Conservation (phyloP, 495 filamentous ascomycete species). For the Thozetella sp. region DNA sequence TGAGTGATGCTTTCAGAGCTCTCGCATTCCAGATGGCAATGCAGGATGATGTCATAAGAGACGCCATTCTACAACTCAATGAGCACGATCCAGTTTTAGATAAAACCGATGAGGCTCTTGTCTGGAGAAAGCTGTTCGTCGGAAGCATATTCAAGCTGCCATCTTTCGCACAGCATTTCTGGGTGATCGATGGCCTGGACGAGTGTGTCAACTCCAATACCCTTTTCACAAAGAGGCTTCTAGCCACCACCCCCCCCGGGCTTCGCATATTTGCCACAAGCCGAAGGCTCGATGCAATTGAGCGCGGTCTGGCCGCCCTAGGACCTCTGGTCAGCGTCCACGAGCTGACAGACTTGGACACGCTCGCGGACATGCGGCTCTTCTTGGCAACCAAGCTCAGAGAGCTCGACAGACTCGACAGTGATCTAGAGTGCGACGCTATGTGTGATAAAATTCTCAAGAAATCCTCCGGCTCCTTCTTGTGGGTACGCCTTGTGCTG, state of each 20-base stretch:
- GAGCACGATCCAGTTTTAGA: slow-evolving; percentile 11
- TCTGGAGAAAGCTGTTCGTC: slow-evolving; percentile 23
- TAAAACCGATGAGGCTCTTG: slow-evolving; percentile 8
- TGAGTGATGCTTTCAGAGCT: slow-evolving; percentile 15
- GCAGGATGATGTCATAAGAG: slow-evolving; percentile 10
- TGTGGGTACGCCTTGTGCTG: slow-evolving; percentile 32
- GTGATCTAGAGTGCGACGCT: slow-evolving; percentile 5
- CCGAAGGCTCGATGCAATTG: slow-evolving; percentile 16
- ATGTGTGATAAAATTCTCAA: slow-evolving; percentile 30
- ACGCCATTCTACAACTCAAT: slow-evolving; percentile 6
- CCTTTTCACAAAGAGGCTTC: slow-evolving; percentile 14
- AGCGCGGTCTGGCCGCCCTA: slow-evolving; percentile 15
- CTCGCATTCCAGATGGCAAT: slow-evolving; percentile 29
- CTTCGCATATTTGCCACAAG: slow-evolving; percentile 25
- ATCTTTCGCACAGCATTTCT: slow-evolving; percentile 14
- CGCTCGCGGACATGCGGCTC: slow-evolving; percentile 24
- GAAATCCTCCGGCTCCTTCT: slow-evolving; percentile 30
- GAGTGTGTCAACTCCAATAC: slow-evolving; percentile 15
- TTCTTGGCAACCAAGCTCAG: slow-evolving; percentile 16
- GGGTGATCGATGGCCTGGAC: slow-evolving; percentile 26
- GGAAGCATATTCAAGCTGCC: slow-evolving; percentile 14
- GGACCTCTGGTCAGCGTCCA: slow-evolving; percentile 5
- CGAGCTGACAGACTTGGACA: slow-evolving; percentile 16
- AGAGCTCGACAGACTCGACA: slow-evolving; percentile 16
- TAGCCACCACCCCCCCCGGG: slow-evolving; percentile 4